Percentiles rank a stretch among this genome's conserved stretches.
phyloP scores from a whole-genome alignment of 2,329 filamentous ascomycete genomes.

The Fonsecaea pedrosoi region DNA sequence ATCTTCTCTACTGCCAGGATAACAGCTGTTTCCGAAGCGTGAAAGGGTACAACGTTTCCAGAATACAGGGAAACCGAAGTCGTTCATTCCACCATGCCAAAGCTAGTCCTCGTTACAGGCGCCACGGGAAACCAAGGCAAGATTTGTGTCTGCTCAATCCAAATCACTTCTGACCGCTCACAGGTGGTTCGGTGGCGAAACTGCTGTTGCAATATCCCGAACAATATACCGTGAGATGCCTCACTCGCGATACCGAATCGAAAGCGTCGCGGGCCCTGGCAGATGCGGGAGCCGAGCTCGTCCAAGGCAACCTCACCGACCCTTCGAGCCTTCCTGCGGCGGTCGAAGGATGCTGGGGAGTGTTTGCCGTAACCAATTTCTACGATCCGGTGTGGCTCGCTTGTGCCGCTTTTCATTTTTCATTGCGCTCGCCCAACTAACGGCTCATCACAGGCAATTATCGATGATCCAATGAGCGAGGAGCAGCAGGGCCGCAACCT shows the following conservation, averaged over 20 bases:
- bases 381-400: slow-evolving; percentile 16
- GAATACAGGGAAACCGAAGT: neutral
- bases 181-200: slow-evolving; percentile 42
- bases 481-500: slow-evolving; percentile 19
- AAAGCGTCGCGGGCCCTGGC: slow-evolving; percentile 35
- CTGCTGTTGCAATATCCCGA: slow-evolving; percentile 39
- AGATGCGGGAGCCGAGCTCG: slow-evolving; percentile 40
- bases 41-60: neutral
- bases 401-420: neutral
- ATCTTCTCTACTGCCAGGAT: neutral
- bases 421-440: neutral
- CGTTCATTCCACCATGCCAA: neutral
- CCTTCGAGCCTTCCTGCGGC: slow-evolving; percentile 19
- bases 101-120: slow-evolving; percentile 5
- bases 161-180: neutral
- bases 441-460: slow-evolving; percentile 9
- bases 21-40: neutral
- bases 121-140: slow-evolving; percentile 15
- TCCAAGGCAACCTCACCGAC: slow-evolving; percentile 39
- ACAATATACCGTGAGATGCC: slow-evolving; percentile 38
- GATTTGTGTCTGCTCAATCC: neutral
- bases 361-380: slow-evolving; percentile 22
- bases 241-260: slow-evolving; percentile 42
- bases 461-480: slow-evolving; percentile 21
- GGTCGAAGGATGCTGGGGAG: slow-evolving; percentile 26